Evolutionary conservation across 805 yeast genomes (phyloP), one percentile per base, ranked within the genome.

Genomic region (Zygosaccharomyces bailii): DNA sequence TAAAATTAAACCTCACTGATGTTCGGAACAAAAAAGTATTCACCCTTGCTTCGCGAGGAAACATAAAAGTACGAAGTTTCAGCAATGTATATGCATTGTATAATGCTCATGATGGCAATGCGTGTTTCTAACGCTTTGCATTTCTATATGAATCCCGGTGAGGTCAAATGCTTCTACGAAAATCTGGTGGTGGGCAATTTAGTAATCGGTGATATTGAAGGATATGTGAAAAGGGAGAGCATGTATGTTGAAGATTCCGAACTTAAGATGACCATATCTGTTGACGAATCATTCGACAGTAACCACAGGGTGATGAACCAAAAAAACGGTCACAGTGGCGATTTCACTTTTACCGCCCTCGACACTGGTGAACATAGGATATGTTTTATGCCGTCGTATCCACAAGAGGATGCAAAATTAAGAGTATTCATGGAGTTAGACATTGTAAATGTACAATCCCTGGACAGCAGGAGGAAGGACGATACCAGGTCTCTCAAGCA

Each of bases 301-400:
- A 78, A 85, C 65, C 91, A 90, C 65, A 73, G 82, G 46, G 95
- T 88, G 19, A 82, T 81, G 29, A 65, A 73, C 48, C 95, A 87
- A 63, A 78, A 73, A 57, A 78, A 81, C 20, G 53, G 73, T 2
- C 69, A 86, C 9, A 66, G 63, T 31, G 86, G 88, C 11, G 82
- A 82, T 49, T 85, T 87, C 65, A 75, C 89, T 23, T 89, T 86
- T 71, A 83, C 90, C 9, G 85, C 96, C 1, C 68, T 80, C 36
- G 96, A 85, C 43, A 71, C 83, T 8, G 96, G 96, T 30, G 95
- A 86, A 62, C 96, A 89, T 71, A 74, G 75, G 56, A 74, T 90
- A 56, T 89, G 97, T 68, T 69, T 89, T 64, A 80, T 80, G 32
- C 80, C 80, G 13, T 58, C 60, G 39, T 74, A 69, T 50, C 59